phyloP scores from a whole-genome alignment of 345 rosid genomes.

The Erysimum cheiranthoides region DNA sequence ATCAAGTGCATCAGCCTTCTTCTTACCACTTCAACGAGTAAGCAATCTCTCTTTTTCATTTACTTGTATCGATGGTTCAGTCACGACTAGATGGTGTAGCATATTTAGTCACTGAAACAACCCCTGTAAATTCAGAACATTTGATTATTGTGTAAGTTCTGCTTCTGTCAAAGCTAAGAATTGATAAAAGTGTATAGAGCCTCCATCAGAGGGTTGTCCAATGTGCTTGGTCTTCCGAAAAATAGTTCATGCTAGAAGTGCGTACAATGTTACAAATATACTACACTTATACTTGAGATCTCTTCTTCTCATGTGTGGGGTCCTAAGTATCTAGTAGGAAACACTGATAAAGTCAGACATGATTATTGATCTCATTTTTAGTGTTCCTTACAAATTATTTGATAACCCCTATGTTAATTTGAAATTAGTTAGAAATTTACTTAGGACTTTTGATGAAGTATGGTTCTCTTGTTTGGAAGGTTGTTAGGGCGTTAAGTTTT shows the following conservation, averaged over 20 bases:
- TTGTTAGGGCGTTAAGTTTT: constrained; percentile 79
- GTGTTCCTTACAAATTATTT: constrained; percentile 7
- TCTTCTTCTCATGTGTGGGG: constrained; percentile 29
- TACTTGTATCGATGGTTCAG: constrained; percentile 17
- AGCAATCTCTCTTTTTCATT: constrained; percentile 36
- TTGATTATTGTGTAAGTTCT: constrained; percentile 11
- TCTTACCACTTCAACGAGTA: constrained; percentile 87
- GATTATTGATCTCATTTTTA: constrained; percentile 19
- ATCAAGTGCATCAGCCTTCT: constrained; percentile 89
- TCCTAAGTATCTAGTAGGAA: constrained; percentile 22
- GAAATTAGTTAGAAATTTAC: background rate
- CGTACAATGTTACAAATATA: constrained; percentile 8
- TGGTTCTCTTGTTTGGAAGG: constrained; percentile 57
- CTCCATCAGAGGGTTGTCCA: constrained; percentile 20
- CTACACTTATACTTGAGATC: constrained; percentile 3
- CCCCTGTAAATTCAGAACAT: background rate
- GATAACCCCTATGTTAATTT: background rate
- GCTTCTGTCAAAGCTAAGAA: constrained; percentile 15
- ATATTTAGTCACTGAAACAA: constrained; percentile 16
- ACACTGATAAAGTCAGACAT: constrained; percentile 22
- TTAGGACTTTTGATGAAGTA: constrained; percentile 14
- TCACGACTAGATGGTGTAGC: constrained; percentile 12
- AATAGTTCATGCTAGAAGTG: constrained; percentile 6
- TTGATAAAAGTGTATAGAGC: constrained; percentile 4
- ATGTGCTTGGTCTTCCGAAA: constrained; percentile 11